Evolutionary conservation across 2,329 filamentous ascomycete species (phyloP), one percentile per base, ranked within the genome.

Genomic region (Ceratocystiopsis sp.): DNA sequence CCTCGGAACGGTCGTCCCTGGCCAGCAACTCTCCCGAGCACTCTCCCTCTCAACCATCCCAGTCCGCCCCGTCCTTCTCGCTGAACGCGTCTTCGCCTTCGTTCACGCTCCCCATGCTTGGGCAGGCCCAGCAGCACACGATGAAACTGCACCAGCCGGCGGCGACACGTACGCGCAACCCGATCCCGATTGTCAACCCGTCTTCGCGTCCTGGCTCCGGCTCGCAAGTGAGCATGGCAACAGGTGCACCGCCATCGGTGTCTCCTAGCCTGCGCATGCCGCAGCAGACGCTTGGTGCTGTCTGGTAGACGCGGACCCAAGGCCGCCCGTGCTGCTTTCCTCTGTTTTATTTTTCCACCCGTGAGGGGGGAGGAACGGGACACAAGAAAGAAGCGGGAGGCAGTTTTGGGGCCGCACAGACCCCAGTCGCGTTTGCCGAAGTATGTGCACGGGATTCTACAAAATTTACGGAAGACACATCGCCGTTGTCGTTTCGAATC

Each of bases 111-210:
- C 71, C 78, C 33, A 63, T 69, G 53, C 82, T 74, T n/a, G 43
- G 45, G 62, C 78, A 82, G 55, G 69, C 65, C 60, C 80, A 77
- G 54, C 75, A 69, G 47, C 62, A 44, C 21, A 42, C 65, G 49
- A 76, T 62, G 54, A 95, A 93, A 67, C 70, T 93, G 49, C 85
- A 94, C 64, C 89, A 95, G 68, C 85, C 87, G 48, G 73, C 87
- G 48, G 84, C 87, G 48, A 84, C 87, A 50, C 84, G 91, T 53
- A 77, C 81, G 46, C 84, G 86, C 62, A 96, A 95, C 61, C 85
- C 91, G 56, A 96, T 96, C 52, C 89, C 89, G 46, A 98, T 98
- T 60, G 84, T 96, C 63, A 93, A 98, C 69, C 91, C 49, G 17
- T 48, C 48, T 2, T 48, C 48, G 6, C 49, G 49, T 7, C 91